Evolutionary conservation across 305 asterid genomes (phyloP), one percentile per base, ranked within the genome.

Genomic region (Nicotiana rustica): DNA sequence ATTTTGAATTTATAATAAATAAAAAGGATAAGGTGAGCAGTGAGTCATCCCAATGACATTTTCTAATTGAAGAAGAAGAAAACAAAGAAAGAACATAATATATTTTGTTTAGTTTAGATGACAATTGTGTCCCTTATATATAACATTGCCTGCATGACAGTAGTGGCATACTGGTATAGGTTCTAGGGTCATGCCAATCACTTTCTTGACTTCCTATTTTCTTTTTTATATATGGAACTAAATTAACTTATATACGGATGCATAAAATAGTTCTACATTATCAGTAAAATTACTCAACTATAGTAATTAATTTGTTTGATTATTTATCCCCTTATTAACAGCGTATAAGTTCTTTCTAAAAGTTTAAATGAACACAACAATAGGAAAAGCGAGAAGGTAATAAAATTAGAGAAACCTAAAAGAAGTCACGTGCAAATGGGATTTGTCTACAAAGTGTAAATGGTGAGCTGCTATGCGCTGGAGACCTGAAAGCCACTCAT

Each of bases 401-500:
- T 7, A 41, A 41, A 41, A 78, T n/a, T 21, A 59, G 82, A 60
- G 38, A 78, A 21, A 47, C 25, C 25, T 14, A 36, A 38, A 78
- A 15, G 36, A 78, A 52, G 75, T 29, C 87, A 88, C 82, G 87
- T 82, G 90, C 62, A 79, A 83, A 56, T 67, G 81, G 41, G 59
- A 1, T 35, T 69, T 69, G 59, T 25, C 5, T 66, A 66, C 47
- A 14, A 66, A 66, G 47, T 47, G 79, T 71, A 47, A 38, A 79
- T 75, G 61, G 81, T 81, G 82, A 84, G 73, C 56, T 64, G 73
- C 65, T 52, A 71, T 25, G 29, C 59, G 33, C 31, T 79, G 47
- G 47, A 49, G 86, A 78, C 64, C 60, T 88, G 95, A 89, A 86
- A 85, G 90, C 82, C 89, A 87, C 87, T 67, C 49, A 14, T 84